Percentiles rank a stretch among this genome's conserved stretches.
These are phyloP conservation scores for Verticillium zaregamsianum DNA, from an alignment of 2,329 filamentous ascomycete species.

Conservation along the genomic window DNA sequence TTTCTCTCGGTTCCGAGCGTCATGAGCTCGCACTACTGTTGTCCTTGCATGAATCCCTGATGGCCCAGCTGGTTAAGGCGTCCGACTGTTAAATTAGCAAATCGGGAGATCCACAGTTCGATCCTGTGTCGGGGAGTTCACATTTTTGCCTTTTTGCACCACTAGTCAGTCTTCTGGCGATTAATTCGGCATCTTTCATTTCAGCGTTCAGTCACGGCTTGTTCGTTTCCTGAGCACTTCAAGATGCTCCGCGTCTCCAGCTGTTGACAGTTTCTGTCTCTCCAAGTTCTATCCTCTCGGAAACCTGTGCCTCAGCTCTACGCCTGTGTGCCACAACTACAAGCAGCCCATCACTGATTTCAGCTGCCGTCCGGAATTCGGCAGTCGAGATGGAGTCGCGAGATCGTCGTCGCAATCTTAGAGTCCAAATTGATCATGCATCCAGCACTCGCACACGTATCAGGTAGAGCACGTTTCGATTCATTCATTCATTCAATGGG, in stretches of 20 bases:
- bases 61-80: neutral
- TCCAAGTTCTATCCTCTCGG: no score
- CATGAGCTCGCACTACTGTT: neutral
- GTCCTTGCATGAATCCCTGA: neutral
- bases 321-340: no score
- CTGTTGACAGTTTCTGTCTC: no score
- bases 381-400: neutral
- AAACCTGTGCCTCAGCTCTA: no score
- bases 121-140: neutral
- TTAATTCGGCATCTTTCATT: neutral
- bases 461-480: neutral
- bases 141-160: neutral
- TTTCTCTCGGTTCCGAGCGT: neutral
- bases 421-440: neutral
- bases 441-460: neutral
- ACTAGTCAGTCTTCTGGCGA: neutral
- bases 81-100: neutral
- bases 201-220: no score
- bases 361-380: neutral
- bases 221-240: no score
- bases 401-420: neutral
- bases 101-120: neutral
- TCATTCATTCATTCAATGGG: neutral
- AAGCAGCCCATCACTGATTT: no score
- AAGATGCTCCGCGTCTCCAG: no score